Evolutionary conservation across 2,329 filamentous ascomycete genomes (phyloP).

Genomic region (Alternaria solani): DNA sequence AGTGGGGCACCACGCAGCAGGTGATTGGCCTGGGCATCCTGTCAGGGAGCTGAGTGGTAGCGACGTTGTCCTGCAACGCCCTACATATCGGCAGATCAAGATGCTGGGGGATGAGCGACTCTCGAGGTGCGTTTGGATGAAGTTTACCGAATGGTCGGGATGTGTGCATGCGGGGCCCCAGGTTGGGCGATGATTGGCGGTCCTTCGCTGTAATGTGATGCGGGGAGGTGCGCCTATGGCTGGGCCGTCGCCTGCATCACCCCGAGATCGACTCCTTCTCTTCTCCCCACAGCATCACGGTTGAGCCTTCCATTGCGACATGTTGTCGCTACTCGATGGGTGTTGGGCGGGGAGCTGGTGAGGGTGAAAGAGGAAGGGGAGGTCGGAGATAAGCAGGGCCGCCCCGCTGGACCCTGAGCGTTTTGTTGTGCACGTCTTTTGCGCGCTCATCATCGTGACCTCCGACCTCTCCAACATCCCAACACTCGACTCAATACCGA

Average conservation of each 20-base stretch:
- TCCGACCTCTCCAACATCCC: not conserved
- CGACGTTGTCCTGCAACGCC: slow-evolving; percentile 2
- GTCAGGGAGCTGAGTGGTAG: slow-evolving; percentile 1
- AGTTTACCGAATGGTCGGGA: slow-evolving; percentile 10
- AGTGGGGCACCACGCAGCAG: slow-evolving; percentile 1
- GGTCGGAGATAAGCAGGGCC: slow-evolving; percentile 17
- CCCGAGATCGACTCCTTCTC: not conserved
- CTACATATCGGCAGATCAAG: slow-evolving; percentile 25
- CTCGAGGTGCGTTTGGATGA: slow-evolving; percentile 12
- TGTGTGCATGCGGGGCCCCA: slow-evolving; percentile 23
- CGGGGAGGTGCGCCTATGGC: slow-evolving; percentile 5
- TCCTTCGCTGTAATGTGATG: slow-evolving; percentile 2
- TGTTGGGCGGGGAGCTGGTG: not conserved
- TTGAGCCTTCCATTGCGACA: not conserved
- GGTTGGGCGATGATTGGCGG: slow-evolving; percentile 13
- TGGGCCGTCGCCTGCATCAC: not conserved
- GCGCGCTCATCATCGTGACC: not conserved
- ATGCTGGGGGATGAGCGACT: slow-evolving; percentile 3
- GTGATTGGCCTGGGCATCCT: slow-evolving; percentile 4
- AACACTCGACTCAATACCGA: not conserved
- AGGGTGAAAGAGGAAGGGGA: slow-evolving; percentile 9
- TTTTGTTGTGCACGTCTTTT: slow-evolving; percentile 15
- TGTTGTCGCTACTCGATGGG: not conserved
- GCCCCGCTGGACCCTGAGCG: slow-evolving; percentile 18
- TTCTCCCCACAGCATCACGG: not conserved